A percentile compares a stretch with the other conserved stretches of the same genome.
Evolutionary conservation across 208 protist genomes (phyloP).

Genomic region (Crithidia bombi): DNA sequence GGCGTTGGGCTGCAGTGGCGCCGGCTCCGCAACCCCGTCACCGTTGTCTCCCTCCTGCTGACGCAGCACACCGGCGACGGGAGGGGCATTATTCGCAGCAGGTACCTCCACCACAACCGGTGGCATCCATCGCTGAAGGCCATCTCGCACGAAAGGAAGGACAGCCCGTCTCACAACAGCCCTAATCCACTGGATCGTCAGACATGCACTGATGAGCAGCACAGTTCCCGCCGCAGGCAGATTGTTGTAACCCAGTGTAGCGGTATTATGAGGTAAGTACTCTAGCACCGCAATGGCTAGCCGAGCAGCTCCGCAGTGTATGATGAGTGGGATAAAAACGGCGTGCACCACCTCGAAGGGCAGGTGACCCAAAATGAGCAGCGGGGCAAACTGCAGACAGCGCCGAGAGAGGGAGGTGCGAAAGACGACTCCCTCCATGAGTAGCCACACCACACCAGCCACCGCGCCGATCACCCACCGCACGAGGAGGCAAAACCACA

Average conservation of each 20-base stretch:
- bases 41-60: background rate
- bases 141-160: background rate
- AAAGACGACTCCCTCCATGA: constrained; percentile 14
- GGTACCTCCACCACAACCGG: background rate
- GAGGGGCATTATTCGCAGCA: background rate
- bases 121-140: background rate
- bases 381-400: constrained; percentile 21
- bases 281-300: constrained; percentile 10
- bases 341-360: constrained; percentile 20
- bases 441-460: constrained; percentile 5
- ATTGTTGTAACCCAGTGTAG: background rate
- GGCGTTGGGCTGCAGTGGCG: background rate
- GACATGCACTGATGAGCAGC: background rate
- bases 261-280: constrained; percentile 6
- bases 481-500: constrained; percentile 25
- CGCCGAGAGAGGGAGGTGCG: constrained; percentile 29
- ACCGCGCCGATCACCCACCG: constrained; percentile 20
- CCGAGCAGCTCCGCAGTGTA: constrained; percentile 21
- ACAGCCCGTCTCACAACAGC: background rate
- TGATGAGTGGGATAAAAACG: constrained; percentile 14
- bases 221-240: background rate
- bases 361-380: constrained; percentile 1
- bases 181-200: background rate
- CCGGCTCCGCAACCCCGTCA: background rate
- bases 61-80: background rate